Evolutionary conservation across 2,329 filamentous ascomycete genomes (phyloP), one percentile per base, ranked within the genome.

Genomic region (Tolypocladium tropicale): DNA sequence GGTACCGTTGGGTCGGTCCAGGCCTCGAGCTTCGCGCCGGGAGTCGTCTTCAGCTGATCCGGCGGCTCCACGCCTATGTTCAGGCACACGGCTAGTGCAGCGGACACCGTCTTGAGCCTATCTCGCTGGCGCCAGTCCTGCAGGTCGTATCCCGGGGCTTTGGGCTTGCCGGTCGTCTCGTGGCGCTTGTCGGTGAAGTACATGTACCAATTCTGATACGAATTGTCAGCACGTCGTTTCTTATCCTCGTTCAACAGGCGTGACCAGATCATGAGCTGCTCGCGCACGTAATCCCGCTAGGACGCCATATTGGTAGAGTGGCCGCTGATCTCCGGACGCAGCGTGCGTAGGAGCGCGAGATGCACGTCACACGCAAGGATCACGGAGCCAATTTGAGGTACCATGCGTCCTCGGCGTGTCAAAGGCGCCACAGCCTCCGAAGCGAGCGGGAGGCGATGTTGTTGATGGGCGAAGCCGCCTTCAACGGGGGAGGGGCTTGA

Each of bases 101-200:
- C 94, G 21, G 92, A 96, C 6, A 99, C 92, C 0, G 94, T 99
- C 76, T 99, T 99, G 59, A 97, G 78, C 16, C 94, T 83, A 70
- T 99, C 94, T 63, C 91, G 86, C 89, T 97, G 96, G 57, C 94
- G 88, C 94, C 94, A 99, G 70, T 97, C 94, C 68, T 95, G 89
- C 6, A 95, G 75, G 60, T 84, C 78, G 62, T 82, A 82, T 30
- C 75, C 71, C 21, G 78, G 80, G 54, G 83, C 80, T 68, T 91
- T 90, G 18, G 91, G 90, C 62, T 92, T 90, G 25, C 91, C 94
- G 37, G 90, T 93, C 25, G 90, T 94, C 70, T 97, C 94, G 73
- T 99, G 94, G 54, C 93, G 87, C 73, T 97, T 97, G 72, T 99
- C 94, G 60, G 93, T 96, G 72, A 89, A 99, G 74, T 99, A 99